Evolutionary conservation across 495 filamentous ascomycete genomes (phyloP), one percentile per base, ranked within the genome.

Genomic region (Usnea hakonensis): DNA sequence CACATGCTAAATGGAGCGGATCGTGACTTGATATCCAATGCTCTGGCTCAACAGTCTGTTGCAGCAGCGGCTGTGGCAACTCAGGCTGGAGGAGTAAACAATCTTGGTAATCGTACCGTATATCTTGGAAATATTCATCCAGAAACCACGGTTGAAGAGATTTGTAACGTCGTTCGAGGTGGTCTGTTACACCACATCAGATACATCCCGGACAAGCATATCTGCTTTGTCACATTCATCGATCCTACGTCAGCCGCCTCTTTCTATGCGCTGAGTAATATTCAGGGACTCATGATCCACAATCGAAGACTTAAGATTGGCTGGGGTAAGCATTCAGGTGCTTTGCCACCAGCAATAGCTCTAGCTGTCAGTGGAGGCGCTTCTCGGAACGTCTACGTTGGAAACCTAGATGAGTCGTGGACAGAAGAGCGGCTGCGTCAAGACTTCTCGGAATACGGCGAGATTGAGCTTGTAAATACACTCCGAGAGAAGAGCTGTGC

Each of bases 151-250:
- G 93, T 97, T 67, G 94, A 97, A 75, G 94, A 96, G 73, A 97
- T 97, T 72, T 97, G 92, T 79, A 97, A 97, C 69, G 92, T 97
- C 54, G 92, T 97, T 33, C 86, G 92, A 55, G 92, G 92, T 48
- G 92, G 92, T 64, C 79, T 97, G 62, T 78, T 98, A 69, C 94
- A 98, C 72, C 94, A 98, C 73, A 94, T 98, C 74, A 90, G 94
- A 58, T 98, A 97, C 76, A 98, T 98, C 67, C 95, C 94, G 32
- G 94, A 98, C 78, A 98, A 98, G 81, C 94, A 98, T 75, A 98
- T 97, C 68, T 98, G 94, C 79, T 98, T 98, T 68, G 94, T 98
- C 43, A 98, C 94, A 3, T 98, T 98, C 77, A 97, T 98, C 73
- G 94, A 98, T 74, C 94, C 94, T 38, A 98, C 95, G 21, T 94